Evolutionary conservation across 805 yeast species (phyloP), one percentile per base, ranked within the genome.

Genomic region (Barnettozyma populi): DNA sequence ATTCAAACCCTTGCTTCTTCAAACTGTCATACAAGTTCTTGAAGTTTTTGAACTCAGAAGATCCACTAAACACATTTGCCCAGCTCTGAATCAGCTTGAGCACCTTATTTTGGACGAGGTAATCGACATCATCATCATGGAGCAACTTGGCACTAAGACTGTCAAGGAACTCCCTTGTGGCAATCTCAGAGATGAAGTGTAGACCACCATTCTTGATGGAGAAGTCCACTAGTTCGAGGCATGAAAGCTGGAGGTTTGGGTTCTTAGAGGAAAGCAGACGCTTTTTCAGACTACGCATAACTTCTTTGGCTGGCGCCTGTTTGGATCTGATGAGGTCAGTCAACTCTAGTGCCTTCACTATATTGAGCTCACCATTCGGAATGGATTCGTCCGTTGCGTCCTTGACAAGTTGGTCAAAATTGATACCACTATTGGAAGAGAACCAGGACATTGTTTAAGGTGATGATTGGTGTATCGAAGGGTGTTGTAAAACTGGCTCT

Each of bases 191-290:
- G 20, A 92, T 72, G 57, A 94, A 90, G 57, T 88, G 95, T 42
- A 73, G 72, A 7, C 99, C 99, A 41, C 97, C 90, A 63, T 94
- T 94, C 67, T 94, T 94, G 47, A 92, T 84, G 66, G 96, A 86
- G 41, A 88, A 75, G 57, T 94, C 98, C 29, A 84, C 73, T 52
- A 94, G 70, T 59, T 84, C 86, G 60, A 94, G 74, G 0, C 90
- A 73, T 5, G 94, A 78, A 24, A 82, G 73, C 59, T 87, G 86
- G 9, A 82, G 78, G 63, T 90, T 90, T 10, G 97, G 96, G 62
- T 90, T 90, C 47, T 72, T 69, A 20, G 82, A 77, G 29, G 68
- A 63, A 24, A 82, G 71, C 18, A 90, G 70, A 43, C 96, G 75
- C 56, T 80, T 83, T 70, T 89, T 89, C 51, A 92, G 68, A n/a